These are phyloP conservation scores for Macrolepiota albuminosa DNA, from an alignment of 768 basidiomycete genomes.

Conservation along the genomic window DNA sequence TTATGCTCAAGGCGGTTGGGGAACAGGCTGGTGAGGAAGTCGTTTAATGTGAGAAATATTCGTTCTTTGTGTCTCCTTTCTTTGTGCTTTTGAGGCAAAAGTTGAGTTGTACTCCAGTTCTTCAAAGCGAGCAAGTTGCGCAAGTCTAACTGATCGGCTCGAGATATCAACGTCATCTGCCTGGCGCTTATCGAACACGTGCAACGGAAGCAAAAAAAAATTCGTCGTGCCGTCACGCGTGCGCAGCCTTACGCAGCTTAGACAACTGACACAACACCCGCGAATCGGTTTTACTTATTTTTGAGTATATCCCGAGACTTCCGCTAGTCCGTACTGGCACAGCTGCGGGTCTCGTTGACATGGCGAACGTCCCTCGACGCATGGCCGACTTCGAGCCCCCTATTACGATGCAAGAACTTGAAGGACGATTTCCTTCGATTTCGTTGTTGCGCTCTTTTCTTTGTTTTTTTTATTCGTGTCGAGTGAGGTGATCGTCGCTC, in stretches of 20 bases:
- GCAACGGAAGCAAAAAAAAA: constrained; percentile 2
- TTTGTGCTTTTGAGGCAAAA: not conserved
- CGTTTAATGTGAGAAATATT: not conserved
- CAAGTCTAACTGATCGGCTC: not conserved
- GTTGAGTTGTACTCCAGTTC: not conserved
- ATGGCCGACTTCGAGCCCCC: not conserved
- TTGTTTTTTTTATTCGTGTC: too few species aligned
- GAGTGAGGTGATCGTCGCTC: not conserved
- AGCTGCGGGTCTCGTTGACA: not conserved
- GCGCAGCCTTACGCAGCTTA: constrained; percentile 1
- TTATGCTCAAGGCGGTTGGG: constrained; percentile 1
- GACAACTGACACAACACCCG: constrained; percentile 10
- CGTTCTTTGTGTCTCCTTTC: not conserved
- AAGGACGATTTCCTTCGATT: not conserved
- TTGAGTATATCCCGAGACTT: constrained; percentile 4
- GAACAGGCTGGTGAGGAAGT: not conserved
- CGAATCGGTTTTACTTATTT: constrained; percentile 4
- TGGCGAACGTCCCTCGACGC: not conserved
- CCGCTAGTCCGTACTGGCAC: not conserved
- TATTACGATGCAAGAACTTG: not conserved
- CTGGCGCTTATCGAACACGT: not conserved
- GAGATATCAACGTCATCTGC: not conserved
- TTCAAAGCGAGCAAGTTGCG: too few species aligned
- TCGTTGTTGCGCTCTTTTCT: too few species aligned
- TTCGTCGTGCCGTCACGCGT: not conserved